phyloP scores from a whole-genome alignment of 2,329 filamentous ascomycete species.

The Amphichorda felina region DNA sequence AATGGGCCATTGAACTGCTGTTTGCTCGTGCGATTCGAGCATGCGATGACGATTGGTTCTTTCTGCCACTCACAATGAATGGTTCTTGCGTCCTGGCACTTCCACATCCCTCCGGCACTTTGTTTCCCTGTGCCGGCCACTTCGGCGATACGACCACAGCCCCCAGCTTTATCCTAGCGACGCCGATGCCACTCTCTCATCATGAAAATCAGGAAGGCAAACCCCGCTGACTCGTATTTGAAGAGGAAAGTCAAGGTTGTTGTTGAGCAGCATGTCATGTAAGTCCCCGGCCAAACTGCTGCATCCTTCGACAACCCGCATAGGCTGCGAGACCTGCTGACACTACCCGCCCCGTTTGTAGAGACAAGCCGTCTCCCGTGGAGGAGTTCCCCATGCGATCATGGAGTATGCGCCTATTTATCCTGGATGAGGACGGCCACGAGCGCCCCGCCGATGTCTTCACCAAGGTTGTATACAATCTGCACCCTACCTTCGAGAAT shows the following conservation, averaged over 20 bases:
- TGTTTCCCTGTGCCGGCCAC: no score
- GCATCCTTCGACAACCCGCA: neutral
- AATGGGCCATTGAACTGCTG: no score
- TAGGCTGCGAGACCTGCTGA: neutral
- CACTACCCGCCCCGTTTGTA: slow-evolving; percentile 21
- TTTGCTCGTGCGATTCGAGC: no score
- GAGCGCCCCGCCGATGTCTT: slow-evolving; percentile 76
- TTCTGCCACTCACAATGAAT: no score
- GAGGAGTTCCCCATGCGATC: slow-evolving; percentile 86
- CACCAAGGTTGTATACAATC: slow-evolving; percentile 82
- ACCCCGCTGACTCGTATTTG: slow-evolving; percentile 13
- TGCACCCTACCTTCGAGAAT: slow-evolving; percentile 89
- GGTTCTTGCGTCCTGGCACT: no score
- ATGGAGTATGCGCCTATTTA: slow-evolving; percentile 80
- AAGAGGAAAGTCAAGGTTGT: slow-evolving; percentile 88
- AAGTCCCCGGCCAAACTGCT: slow-evolving; percentile 26
- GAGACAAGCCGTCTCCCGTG: slow-evolving; percentile 67
- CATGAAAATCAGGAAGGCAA: neutral
- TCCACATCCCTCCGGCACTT: no score
- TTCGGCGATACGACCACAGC: no score
- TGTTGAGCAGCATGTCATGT: slow-evolving; percentile 85
- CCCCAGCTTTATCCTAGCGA: no score
- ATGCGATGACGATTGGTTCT: no score
- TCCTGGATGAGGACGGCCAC: slow-evolving; percentile 78
- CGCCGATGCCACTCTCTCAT: neutral